These are phyloP conservation scores for Fraxinus greggii DNA, from an alignment of 305 asterid species.

Conservation along the genomic window DNA sequence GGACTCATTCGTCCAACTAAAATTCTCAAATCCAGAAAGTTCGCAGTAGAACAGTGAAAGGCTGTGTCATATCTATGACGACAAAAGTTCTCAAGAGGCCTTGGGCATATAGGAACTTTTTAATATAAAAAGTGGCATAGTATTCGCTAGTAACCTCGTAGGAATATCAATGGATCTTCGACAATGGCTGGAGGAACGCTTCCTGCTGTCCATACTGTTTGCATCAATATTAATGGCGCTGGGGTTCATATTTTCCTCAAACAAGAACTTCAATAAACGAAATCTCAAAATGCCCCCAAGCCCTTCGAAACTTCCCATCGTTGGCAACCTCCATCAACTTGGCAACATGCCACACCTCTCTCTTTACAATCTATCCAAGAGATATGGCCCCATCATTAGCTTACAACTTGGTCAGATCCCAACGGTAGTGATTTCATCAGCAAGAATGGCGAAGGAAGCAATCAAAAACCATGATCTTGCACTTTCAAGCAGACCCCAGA, in stretches of 20 bases:
- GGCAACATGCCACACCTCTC: constrained; percentile 51
- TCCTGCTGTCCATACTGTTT: background rate
- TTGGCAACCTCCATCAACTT: constrained; percentile 62
- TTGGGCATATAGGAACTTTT: background rate
- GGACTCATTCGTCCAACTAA: no score
- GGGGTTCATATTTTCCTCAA: constrained; percentile 8
- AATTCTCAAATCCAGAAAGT: no score
- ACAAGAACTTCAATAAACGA: constrained; percentile 1
- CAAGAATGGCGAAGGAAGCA: constrained; percentile 47
- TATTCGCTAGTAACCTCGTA: background rate
- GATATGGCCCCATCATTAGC: constrained; percentile 45
- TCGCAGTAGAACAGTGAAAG: no score
- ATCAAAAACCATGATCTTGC: constrained; percentile 46
- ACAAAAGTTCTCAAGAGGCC: background rate
- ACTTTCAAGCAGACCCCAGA: constrained; percentile 45
- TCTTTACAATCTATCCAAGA: constrained; percentile 37
- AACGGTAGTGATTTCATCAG: constrained; percentile 45
- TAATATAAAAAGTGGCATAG: background rate
- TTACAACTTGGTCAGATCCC: constrained; percentile 54
- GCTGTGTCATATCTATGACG: no score
- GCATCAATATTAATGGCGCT: constrained; percentile 25
- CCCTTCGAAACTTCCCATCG: constrained; percentile 54
- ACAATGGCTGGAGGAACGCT: background rate
- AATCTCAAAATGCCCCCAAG: constrained; percentile 38
- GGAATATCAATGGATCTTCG: background rate